Evolutionary conservation across 306 rosid species (phyloP).

Genomic region (Benincasa hispida): DNA sequence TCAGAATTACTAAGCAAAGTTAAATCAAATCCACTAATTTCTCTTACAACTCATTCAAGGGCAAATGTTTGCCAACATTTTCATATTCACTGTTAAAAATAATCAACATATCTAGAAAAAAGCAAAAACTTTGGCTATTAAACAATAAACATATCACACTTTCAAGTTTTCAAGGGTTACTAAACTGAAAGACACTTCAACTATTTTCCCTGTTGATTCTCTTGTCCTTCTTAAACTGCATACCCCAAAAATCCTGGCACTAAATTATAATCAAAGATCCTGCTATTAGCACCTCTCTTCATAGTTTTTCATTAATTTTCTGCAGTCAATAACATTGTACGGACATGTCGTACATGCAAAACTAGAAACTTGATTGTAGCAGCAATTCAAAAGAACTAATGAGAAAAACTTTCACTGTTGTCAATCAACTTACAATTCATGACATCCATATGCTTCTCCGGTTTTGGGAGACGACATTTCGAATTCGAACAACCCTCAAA

Average conservation of each 20-base stretch:
- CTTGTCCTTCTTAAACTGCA: not conserved
- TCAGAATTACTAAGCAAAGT: not conserved
- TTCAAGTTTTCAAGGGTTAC: not conserved
- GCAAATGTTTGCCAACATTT: not conserved
- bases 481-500: constrained; percentile 13
- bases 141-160: not conserved
- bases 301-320: not conserved
- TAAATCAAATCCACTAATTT: not conserved
- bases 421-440: constrained; percentile 68
- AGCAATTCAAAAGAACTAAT: not conserved
- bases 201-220: not conserved
- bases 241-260: not conserved
- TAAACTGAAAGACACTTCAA: not conserved
- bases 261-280: not conserved
- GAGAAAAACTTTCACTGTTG: not conserved
- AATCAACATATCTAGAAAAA: not conserved
- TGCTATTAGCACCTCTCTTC: not conserved
- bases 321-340: not conserved
- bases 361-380: not conserved
- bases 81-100: not conserved
- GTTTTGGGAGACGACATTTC: constrained; percentile 97
- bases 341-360: not conserved
- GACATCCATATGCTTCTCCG: constrained; percentile 98
- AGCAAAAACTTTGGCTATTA: not conserved
- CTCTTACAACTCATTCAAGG: not conserved